Conservation (phyloP, 495 filamentous ascomycete species). For the Neurospora sp. region DNA sequence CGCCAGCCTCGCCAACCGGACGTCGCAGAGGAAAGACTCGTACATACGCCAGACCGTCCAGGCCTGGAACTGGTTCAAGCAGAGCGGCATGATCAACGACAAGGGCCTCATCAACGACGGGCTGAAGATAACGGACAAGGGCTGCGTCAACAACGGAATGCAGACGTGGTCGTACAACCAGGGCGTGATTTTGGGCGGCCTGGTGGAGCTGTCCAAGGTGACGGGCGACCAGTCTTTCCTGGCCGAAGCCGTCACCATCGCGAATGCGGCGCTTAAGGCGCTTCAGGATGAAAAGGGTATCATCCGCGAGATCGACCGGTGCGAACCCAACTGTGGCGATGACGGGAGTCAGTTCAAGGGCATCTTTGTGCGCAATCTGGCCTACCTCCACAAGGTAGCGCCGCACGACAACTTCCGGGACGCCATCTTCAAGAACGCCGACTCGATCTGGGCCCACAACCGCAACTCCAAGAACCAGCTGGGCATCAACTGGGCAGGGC, state of each 20-base stretch:
- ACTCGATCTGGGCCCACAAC: conserved; percentile 58
- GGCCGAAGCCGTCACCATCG: conserved; percentile 49
- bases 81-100: conserved; percentile 53
- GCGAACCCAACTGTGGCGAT: conserved; percentile 53
- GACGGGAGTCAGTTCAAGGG: conserved; percentile 71
- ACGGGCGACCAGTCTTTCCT: conserved; percentile 44
- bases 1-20: conserved; percentile 63
- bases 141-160: conserved; percentile 55
- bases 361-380: conserved; percentile 63
- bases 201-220: conserved; percentile 55
- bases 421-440: conserved; percentile 52
- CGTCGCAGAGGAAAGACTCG: conserved; percentile 31
- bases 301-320: conserved; percentile 46
- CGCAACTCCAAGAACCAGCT: conserved; percentile 43
- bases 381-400: conserved; percentile 42
- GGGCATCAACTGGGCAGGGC: conserved; percentile 50
- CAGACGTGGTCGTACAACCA: conserved; percentile 73
- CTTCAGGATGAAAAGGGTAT: conserved; percentile 50
- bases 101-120: conserved; percentile 66
- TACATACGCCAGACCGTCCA: conserved; percentile 48
- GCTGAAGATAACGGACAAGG: conserved; percentile 31
- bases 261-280: conserved; percentile 48
- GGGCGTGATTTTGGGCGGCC: conserved; percentile 63
- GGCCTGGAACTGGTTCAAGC: conserved; percentile 61
- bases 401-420: conserved; percentile 40